These are phyloP conservation scores for Hypoxylon sp. DNA, from an alignment of 2,329 filamentous ascomycete genomes.

Conservation along the genomic window DNA sequence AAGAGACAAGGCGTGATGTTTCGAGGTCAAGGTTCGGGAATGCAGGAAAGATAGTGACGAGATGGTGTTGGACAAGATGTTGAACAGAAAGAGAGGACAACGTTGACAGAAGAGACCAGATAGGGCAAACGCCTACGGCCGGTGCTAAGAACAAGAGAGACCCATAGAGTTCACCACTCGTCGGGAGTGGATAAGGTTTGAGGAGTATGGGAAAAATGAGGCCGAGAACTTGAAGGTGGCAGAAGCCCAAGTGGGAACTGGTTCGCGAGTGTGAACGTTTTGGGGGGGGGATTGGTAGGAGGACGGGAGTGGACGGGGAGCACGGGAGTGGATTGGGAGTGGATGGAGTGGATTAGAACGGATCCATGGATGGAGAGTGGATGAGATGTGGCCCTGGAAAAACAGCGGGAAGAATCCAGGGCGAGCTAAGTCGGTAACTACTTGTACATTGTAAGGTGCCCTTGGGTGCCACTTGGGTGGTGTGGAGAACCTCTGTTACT, in stretches of 20 bases:
- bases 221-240: constrained; percentile 44
- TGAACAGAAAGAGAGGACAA: constrained; percentile 28
- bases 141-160: constrained; percentile 36
- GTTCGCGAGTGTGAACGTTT: constrained; percentile 37
- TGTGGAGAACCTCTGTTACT: constrained; percentile 29
- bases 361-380: constrained; percentile 17
- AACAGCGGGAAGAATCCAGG: constrained; percentile 40
- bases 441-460: constrained; percentile 5
- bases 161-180: constrained; percentile 36
- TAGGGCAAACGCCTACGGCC: constrained; percentile 33
- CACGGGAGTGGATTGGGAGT: constrained; percentile 24
- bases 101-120: constrained; percentile 37
- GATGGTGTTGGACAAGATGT: constrained; percentile 15
- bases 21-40: constrained; percentile 29
- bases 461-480: constrained; percentile 16
- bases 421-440: not conserved
- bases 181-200: constrained; percentile 32
- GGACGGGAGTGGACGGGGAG: constrained; percentile 36
- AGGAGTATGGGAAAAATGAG: constrained; percentile 43
- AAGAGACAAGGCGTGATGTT: constrained; percentile 30
- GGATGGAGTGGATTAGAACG: constrained; percentile 23
- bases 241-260: constrained; percentile 43
- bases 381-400: constrained; percentile 28
- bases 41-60: constrained; percentile 26
- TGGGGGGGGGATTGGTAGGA: constrained; percentile 23